Evolutionary conservation across 352 stramenopile species (phyloP), one percentile per base, ranked within the genome.

Genomic region (Phytophthora fragariaefolia): DNA sequence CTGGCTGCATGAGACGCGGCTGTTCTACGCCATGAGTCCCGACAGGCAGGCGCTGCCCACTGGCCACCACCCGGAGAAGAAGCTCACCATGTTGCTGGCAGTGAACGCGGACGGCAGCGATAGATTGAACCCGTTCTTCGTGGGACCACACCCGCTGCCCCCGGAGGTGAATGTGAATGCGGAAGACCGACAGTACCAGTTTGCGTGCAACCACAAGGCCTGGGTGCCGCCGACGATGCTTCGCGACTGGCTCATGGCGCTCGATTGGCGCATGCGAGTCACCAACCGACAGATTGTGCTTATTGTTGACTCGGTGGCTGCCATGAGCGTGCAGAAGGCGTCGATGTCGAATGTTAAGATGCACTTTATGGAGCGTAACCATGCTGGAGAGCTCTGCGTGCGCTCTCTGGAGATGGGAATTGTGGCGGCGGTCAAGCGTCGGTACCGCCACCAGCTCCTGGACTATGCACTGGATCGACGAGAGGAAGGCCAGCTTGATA

Each of bases 181-280:
- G 0, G 71, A 76, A 22, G 67, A 82, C 12, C 52, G 47, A 1
- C 32, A 66, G 24, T 90, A 89, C 58, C 80, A 84, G 56, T 93
- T 89, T 67, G 74, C 82, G 2, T 80, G 82, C 73, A 93, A 93
- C 64, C 78, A 79, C 54, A 87, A 85, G 48, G 71, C 84, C 13
- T 92, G 84, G 84, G 73, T 92, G 62, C 78, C 84, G 13, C 82
- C 84, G 17, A 90, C 79, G n/a, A 70, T 95, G 48, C 82, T 95
- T 34, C 86, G 84, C 18, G 82, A 93, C 49, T 95, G 86, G 86
- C 65, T 95, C 18, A 62, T 92, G 36, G 77, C 84, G 40, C 69
- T 95, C 15, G 86, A 95, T 71, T 89, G 80, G 80, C 80, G 81
- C 28, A 90, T 95, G 84, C 85, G 87, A 51, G 77, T 91, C 60